Percentiles rank a stretch among this genome's conserved stretches.
phyloP scores from a whole-genome alignment of 352 stramenopile genomes.

The Phytophthora rubi region DNA sequence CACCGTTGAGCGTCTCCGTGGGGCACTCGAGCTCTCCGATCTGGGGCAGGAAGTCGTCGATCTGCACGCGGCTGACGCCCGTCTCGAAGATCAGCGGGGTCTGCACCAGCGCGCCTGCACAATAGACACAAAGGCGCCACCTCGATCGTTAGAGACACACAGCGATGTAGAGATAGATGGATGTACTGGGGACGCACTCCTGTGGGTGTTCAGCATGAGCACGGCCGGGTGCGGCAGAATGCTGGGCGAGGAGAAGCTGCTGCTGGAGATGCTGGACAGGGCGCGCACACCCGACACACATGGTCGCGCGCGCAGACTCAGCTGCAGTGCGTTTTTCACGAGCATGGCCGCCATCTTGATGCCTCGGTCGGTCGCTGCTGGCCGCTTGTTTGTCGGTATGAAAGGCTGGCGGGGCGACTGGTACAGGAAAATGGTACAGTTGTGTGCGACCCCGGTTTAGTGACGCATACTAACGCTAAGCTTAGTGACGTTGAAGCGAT shows the following conservation, averaged over 20 bases:
- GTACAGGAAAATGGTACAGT: neutral
- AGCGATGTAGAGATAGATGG: neutral
- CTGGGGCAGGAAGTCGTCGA: constrained; percentile 48
- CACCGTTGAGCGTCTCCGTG: constrained; percentile 53
- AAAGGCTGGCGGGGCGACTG: constrained; percentile 20
- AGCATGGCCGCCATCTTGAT: constrained; percentile 38
- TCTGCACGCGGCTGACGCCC: constrained; percentile 32
- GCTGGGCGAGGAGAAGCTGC: constrained; percentile 2
- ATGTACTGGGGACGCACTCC: constrained; percentile 28
- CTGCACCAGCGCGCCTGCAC: constrained; percentile 43
- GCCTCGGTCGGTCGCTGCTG: constrained; percentile 23
- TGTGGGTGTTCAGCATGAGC: constrained; percentile 27
- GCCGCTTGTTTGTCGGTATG: constrained; percentile 33
- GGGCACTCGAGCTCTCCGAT: constrained; percentile 54
- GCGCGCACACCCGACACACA: constrained; percentile 9
- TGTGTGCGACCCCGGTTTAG: neutral
- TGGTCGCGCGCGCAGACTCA: constrained; percentile 33
- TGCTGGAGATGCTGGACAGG: constrained; percentile 27
- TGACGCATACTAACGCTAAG: neutral
- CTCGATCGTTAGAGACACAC: constrained; percentile 2
- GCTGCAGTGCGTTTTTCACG: constrained; percentile 40
- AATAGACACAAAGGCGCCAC: no score
- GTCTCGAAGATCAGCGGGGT: constrained; percentile 57
- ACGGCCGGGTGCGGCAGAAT: constrained; percentile 25
- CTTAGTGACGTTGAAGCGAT: no score